phyloP scores from a whole-genome alignment of 306 rosid species.

The Cucumis hystrix region DNA sequence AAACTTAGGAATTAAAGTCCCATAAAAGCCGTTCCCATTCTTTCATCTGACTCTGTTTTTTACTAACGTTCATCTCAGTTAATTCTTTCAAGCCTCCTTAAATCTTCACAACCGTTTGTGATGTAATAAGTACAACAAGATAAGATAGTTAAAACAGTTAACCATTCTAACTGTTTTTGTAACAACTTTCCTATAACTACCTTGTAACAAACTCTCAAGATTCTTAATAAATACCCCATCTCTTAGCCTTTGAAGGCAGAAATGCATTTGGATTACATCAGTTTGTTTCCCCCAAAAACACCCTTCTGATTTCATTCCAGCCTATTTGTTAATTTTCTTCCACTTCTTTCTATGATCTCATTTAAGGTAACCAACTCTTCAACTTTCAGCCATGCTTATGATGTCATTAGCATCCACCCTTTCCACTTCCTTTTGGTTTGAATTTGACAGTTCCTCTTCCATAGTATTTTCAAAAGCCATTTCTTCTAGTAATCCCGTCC shows the following conservation, averaged over 20 bases:
- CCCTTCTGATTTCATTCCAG: background rate
- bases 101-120: background rate
- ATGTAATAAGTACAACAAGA: too few species aligned
- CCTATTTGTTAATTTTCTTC: background rate
- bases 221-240: too few species aligned
- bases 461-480: background rate
- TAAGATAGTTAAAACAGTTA: too few species aligned
- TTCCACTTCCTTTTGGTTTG: background rate
- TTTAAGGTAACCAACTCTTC: background rate
- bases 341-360: background rate
- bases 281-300: background rate
- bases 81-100: background rate
- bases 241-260: too few species aligned
- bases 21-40: background rate
- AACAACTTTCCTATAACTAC: too few species aligned
- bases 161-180: too few species aligned
- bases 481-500: background rate
- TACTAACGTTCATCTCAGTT: background rate
- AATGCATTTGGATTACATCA: too few species aligned
- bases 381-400: background rate
- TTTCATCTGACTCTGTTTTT: background rate
- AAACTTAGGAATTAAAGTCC: background rate
- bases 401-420: background rate
- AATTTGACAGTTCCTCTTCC: background rate
- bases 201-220: too few species aligned